Percentiles rank a stretch among this genome's conserved stretches.
Evolutionary conservation across 192 early-diverging fungal genomes (phyloP).

Genomic region (Coemansia sp.): DNA sequence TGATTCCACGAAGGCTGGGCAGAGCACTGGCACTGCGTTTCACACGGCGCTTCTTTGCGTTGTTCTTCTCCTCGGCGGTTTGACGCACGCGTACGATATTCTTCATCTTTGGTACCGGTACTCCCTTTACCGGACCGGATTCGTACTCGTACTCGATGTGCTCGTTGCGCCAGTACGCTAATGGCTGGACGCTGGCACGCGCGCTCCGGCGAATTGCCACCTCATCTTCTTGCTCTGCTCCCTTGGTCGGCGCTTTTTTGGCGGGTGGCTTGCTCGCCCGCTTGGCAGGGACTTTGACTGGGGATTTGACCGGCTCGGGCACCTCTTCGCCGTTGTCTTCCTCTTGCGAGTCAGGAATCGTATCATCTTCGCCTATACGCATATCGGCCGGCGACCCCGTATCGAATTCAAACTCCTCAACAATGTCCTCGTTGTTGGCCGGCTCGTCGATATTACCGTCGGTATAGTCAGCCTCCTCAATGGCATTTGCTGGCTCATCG

Average conservation of each 20-base stretch:
- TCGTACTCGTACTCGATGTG: conserved; percentile 54
- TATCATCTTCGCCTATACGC: conserved; percentile 14
- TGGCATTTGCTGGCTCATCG: background rate
- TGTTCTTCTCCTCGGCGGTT: conserved; percentile 45
- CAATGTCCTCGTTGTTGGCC: background rate
- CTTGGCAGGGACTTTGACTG: background rate
- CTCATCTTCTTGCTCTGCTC: background rate
- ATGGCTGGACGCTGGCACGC: conserved; percentile 37
- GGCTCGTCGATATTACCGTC: background rate
- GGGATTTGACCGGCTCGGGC: conserved; percentile 3
- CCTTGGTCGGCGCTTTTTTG: background rate
- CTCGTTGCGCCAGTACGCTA: conserved; percentile 57
- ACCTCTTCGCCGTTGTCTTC: conserved; percentile 10
- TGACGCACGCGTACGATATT: conserved; percentile 52
- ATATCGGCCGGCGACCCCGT: background rate
- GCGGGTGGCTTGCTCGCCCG: background rate
- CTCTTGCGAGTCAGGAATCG: conserved; percentile 12
- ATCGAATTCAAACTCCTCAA: background rate
- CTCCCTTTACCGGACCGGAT: conserved; percentile 5
- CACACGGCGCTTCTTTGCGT: conserved; percentile 37
- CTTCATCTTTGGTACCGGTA: conserved; percentile 38
- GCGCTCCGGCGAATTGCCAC: conserved; percentile 38
- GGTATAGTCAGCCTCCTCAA: conserved; percentile 1
- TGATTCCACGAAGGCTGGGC: conserved; percentile 31
- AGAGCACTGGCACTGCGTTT: conserved; percentile 8